Evolutionary conservation across 768 basidiomycete species (phyloP).

Genomic region (Amanita brunnescens): DNA sequence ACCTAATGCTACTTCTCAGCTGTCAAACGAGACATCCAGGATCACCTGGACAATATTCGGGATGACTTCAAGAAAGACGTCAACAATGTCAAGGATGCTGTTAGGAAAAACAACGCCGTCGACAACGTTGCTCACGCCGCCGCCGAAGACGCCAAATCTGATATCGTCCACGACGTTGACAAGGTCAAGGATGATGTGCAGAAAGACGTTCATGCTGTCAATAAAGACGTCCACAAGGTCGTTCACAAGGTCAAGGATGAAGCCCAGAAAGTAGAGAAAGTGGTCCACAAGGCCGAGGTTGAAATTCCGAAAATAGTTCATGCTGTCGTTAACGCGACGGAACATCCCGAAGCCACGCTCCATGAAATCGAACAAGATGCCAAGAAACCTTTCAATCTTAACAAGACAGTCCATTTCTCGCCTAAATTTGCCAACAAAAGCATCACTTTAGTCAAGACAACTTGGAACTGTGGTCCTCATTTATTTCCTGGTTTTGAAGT

Average conservation of each 20-base stretch:
- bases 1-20: not conserved
- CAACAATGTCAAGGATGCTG: not conserved
- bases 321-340: not conserved
- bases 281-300: too few relatives aligned
- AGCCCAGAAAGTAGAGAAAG: too few relatives aligned
- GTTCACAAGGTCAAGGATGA: too few relatives aligned
- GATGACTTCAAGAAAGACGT: too few relatives aligned
- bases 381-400: conserved; percentile 21
- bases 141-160: accelerated
- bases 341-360: not conserved
- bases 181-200: not conserved
- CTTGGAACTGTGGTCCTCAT: conserved; percentile 19
- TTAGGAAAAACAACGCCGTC: not conserved
- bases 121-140: not conserved
- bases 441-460: conserved; percentile 23
- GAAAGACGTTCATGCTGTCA: not conserved
- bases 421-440: conserved; percentile 19
- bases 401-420: conserved; percentile 15
- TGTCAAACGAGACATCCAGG: not conserved
- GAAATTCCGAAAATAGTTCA: not conserved
- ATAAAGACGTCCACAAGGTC: not conserved
- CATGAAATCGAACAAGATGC: conserved; percentile 15
- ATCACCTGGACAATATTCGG: not conserved
- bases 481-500: conserved; percentile 18
- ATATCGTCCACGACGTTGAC: too few relatives aligned